phyloP scores from a whole-genome alignment of 305 asterid genomes.

The Fraxinus sp. region DNA sequence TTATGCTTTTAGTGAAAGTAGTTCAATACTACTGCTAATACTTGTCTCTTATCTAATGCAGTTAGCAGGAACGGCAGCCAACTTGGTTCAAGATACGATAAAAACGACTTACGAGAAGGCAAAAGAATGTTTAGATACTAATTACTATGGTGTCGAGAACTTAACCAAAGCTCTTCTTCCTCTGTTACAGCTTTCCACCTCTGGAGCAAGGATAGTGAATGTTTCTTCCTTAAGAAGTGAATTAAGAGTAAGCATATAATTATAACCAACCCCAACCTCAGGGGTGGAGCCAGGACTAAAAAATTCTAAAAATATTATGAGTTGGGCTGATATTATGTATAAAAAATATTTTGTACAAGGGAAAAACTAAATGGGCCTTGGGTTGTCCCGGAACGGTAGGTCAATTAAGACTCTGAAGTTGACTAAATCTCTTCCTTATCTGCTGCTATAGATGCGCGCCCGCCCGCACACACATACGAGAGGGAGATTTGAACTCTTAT shows the following conservation, averaged over 20 bases:
- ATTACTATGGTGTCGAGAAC: conserved; percentile 71
- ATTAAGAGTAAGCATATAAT: conserved; percentile 46
- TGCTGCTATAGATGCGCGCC: too few species aligned
- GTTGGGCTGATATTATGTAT: too few species aligned
- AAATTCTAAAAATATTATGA: too few species aligned
- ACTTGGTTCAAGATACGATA: conserved; percentile 52
- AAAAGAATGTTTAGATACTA: conserved; percentile 60
- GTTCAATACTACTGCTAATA: background rate
- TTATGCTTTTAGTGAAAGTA: background rate
- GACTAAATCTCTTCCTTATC: too few species aligned
- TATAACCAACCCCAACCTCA: too few species aligned
- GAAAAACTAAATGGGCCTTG: too few species aligned
- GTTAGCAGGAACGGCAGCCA: conserved; percentile 66
- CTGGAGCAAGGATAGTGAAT: conserved; percentile 67
- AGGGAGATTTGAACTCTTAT: too few species aligned
- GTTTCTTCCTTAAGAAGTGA: conserved; percentile 70
- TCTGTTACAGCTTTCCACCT: conserved; percentile 47
- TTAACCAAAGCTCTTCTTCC: conserved; percentile 79
- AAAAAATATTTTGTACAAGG: too few species aligned
- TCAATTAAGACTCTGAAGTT: too few species aligned
- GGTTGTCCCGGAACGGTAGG: too few species aligned
- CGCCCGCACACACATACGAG: too few species aligned
- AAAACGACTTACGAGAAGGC: conserved; percentile 55
- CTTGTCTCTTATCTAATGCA: conserved; percentile 26
- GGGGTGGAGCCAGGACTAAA: too few species aligned